These are phyloP conservation scores for Fusarium tupiense DNA, from an alignment of 2,329 filamentous ascomycete genomes.

Conservation along the genomic window DNA sequence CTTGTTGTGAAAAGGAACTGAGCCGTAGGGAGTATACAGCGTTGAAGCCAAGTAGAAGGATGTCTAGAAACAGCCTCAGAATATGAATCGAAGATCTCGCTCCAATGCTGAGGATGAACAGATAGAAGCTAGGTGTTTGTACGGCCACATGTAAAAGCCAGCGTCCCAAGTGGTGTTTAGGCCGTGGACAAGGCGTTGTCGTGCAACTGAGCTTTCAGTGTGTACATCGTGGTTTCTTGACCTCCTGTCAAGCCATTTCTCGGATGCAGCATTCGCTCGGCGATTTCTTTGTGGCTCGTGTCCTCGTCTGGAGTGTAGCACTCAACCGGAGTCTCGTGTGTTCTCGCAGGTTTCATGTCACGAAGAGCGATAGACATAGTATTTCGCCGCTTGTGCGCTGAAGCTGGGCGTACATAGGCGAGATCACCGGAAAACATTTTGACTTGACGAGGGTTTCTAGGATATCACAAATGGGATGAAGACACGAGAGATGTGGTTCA, in stretches of 20 bases:
- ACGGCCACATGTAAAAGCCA: neutral
- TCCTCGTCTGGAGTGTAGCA: neutral
- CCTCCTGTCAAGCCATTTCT: neutral
- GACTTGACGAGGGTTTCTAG: neutral
- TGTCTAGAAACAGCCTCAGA: neutral
- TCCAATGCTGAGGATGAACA: neutral
- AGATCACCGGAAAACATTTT: conserved; percentile 46
- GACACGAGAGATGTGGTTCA: neutral
- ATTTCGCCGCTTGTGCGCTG: neutral
- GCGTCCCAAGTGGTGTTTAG: neutral
- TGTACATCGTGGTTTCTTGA: neutral
- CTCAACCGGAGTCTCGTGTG: neutral
- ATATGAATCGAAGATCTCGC: neutral
- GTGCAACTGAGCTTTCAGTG: neutral
- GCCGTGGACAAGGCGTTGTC: neutral
- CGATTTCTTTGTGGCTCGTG: neutral
- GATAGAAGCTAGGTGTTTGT: neutral
- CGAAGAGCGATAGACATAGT: conserved; percentile 30
- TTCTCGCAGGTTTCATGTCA: neutral
- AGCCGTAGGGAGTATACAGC: no score
- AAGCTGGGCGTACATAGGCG: conserved; percentile 32
- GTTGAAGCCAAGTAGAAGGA: neutral
- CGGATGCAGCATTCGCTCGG: neutral
- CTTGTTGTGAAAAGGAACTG: neutral
- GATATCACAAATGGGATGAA: no score